Percentiles rank a stretch among this genome's conserved stretches.
These are phyloP conservation scores for Pichia californica DNA, from an alignment of 805 yeast genomes.

Conservation along the genomic window DNA sequence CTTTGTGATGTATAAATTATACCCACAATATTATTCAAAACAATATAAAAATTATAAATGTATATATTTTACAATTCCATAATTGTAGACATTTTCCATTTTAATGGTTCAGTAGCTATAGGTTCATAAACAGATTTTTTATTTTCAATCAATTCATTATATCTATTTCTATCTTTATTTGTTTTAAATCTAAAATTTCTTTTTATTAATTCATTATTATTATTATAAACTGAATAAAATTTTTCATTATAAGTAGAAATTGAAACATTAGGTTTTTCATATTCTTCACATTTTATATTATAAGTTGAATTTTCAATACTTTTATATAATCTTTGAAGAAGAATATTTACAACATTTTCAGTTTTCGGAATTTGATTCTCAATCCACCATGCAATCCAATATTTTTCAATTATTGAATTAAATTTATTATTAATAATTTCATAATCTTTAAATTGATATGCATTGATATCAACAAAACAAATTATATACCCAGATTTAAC, in stretches of 20 bases:
- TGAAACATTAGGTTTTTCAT: not conserved
- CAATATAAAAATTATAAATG: too few species aligned
- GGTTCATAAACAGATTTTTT: not conserved
- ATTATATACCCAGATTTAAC: conserved; percentile 45
- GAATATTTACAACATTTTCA: conserved; percentile 36
- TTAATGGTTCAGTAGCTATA: conserved; percentile 18
- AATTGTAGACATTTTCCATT: conserved; percentile 24
- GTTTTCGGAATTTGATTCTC: conserved; percentile 28
- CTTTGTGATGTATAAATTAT: too few species aligned
- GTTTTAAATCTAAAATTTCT: conserved; percentile 27
- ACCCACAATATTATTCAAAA: too few species aligned
- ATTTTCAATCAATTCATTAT: conserved; percentile 12
- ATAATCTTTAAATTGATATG: conserved; percentile 18
- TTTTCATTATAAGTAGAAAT: conserved; percentile 19
- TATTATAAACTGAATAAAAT: conserved; percentile 23
- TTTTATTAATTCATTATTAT: conserved; percentile 20
- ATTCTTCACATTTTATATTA: conserved; percentile 1
- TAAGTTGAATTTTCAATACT: conserved; percentile 29
- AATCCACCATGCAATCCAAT: conserved; percentile 30
- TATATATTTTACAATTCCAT: conserved; percentile 1
- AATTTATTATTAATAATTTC: conserved; percentile 3
- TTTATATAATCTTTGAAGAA: conserved; percentile 41
- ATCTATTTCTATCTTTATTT: conserved; percentile 22
- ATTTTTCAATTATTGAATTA: conserved; percentile 8
- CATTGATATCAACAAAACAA: conserved; percentile 31